phyloP scores from a whole-genome alignment of 176 grass and related monocot genomes.

The barley (Hordeum vulgare) region DNA sequence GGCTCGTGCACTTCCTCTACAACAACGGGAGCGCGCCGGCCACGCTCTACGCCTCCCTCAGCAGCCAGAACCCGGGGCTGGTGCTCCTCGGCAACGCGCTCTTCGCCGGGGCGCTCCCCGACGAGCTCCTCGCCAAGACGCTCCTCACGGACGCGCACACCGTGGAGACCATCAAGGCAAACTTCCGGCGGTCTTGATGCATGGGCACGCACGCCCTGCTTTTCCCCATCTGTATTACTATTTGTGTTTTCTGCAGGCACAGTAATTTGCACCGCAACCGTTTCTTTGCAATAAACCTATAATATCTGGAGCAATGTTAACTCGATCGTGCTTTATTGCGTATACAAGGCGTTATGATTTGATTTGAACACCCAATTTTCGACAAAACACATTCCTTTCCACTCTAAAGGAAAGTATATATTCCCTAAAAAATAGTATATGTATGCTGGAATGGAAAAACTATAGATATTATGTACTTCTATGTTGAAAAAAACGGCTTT shows the following conservation, averaged over 20 bases:
- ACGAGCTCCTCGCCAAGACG: slow-evolving; percentile 45
- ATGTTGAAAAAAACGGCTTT: no score
- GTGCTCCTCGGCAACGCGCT: slow-evolving; percentile 37
- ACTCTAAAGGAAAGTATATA: no score
- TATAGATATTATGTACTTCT: no score
- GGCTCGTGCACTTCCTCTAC: slow-evolving; percentile 53
- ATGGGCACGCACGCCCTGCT: no score
- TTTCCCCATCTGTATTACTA: not conserved
- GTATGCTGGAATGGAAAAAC: no score
- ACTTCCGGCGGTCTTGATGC: slow-evolving; percentile 16
- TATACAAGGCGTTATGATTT: no score
- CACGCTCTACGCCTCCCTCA: slow-evolving; percentile 39
- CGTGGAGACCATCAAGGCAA: not conserved
- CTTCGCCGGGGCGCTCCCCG: slow-evolving; percentile 23
- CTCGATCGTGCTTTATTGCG: no score
- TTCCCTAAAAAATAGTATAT: no score
- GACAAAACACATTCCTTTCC: no score
- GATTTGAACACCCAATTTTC: no score
- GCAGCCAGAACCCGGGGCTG: slow-evolving; percentile 49
- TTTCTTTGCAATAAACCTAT: not conserved
- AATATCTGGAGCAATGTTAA: no score
- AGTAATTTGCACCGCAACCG: not conserved
- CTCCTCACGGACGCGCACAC: slow-evolving; percentile 29
- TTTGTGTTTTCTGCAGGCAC: not conserved
- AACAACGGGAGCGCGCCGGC: slow-evolving; percentile 36